Conservation (phyloP, 2,329 filamentous ascomycete species). For the Capronia coronata region DNA sequence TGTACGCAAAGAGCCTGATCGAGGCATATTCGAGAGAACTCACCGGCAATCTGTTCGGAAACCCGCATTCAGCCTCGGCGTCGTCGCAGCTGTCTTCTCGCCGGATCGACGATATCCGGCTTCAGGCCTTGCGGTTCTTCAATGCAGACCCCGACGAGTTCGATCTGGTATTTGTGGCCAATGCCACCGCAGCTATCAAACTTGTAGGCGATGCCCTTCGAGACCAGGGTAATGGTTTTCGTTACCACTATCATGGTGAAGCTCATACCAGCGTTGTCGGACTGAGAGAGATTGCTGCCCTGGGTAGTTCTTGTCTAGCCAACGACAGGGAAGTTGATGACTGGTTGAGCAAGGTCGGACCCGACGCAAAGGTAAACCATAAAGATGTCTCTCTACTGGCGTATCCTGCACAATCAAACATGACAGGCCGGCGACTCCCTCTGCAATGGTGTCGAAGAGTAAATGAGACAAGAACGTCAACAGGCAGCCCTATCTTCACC, state of each 20-base stretch:
- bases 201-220: conserved; percentile 73
- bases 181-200: conserved; percentile 87
- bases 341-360: conserved; percentile 52
- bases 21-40: conserved; percentile 74
- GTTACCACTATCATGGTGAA: conserved; percentile 75
- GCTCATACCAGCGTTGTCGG: conserved; percentile 85
- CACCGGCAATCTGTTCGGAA: conserved; percentile 72
- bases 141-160: conserved; percentile 74
- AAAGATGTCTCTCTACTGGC: conserved; percentile 54
- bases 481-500: conserved; percentile 49
- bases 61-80: conserved; percentile 79
- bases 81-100: conserved; percentile 71
- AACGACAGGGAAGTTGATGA: conserved; percentile 55
- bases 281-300: conserved; percentile 62
- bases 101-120: conserved; percentile 67
- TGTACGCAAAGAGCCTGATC: conserved; percentile 72
- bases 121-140: conserved; percentile 68
- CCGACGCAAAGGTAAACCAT: not conserved
- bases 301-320: conserved; percentile 56
- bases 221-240: conserved; percentile 62
- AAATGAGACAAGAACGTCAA: conserved; percentile 32
- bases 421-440: conserved; percentile 74
- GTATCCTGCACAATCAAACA: conserved; percentile 87
- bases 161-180: conserved; percentile 84
- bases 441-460: conserved; percentile 58